These are phyloP conservation scores for Suhomyces sp. DNA, from an alignment of 805 yeast genomes.

Conservation along the genomic window DNA sequence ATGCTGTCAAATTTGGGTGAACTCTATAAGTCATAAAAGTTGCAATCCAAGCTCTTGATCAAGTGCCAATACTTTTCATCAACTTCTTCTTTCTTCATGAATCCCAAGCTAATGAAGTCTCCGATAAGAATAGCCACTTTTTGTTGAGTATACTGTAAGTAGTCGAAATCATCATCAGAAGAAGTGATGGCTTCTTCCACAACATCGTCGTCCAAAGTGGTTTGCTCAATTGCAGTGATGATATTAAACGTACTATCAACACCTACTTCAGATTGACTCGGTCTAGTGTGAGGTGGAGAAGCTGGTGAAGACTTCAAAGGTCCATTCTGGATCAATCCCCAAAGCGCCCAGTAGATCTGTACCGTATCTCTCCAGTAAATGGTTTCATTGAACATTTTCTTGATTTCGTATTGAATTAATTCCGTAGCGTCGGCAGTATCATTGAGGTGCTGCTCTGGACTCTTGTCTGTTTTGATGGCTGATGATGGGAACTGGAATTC, in stretches of 20 bases:
- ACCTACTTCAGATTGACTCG: slow-evolving; percentile 29
- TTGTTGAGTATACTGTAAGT: slow-evolving; percentile 69
- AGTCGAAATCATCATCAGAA: slow-evolving; percentile 69
- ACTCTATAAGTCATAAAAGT: slow-evolving; percentile 18
- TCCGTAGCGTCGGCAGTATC: slow-evolving; percentile 17
- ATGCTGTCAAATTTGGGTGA: too few relatives aligned
- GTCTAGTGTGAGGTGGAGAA: slow-evolving; percentile 7
- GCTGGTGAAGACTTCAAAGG: slow-evolving; percentile 23
- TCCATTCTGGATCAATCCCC: slow-evolving; percentile 87
- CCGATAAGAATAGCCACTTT: slow-evolving; percentile 74
- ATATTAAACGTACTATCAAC: slow-evolving; percentile 42
- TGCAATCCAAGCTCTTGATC: slow-evolving; percentile 44
- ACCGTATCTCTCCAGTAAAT: slow-evolving; percentile 79
- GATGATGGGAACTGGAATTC: slow-evolving; percentile 40
- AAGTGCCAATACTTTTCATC: slow-evolving; percentile 19
- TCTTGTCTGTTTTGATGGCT: slow-evolving; percentile 20
- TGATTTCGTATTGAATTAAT: slow-evolving; percentile 43
- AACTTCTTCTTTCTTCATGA: slow-evolving; percentile 37
- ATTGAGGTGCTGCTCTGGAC: slow-evolving; percentile 12
- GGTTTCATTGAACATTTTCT: slow-evolving; percentile 60
- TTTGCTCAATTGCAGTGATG: slow-evolving; percentile 52
- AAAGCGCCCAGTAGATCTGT: slow-evolving; percentile 78
- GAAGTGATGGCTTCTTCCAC: slow-evolving; percentile 38
- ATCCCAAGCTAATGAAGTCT: slow-evolving; percentile 64
- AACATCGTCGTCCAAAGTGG: slow-evolving; percentile 23